These are phyloP conservation scores for Colletotrichum lindemuthianum DNA, from an alignment of 2,329 filamentous ascomycete species.

Conservation along the genomic window DNA sequence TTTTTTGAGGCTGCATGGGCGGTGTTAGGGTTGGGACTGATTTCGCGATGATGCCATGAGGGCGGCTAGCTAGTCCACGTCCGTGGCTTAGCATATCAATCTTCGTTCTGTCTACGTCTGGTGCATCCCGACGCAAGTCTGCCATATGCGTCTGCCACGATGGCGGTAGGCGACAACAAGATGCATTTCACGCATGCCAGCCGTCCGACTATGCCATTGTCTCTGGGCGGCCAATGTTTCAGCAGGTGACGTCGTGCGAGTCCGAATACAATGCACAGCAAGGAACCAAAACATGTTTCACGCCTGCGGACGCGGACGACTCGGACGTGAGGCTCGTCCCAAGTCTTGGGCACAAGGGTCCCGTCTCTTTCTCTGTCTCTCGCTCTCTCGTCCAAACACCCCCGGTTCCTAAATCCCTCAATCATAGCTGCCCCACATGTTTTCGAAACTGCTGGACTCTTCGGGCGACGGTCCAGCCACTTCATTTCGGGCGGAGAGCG, in stretches of 20 bases:
- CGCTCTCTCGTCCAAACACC: slow-evolving; percentile 22
- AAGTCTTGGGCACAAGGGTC: slow-evolving; percentile 8
- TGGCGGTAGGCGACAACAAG: not conserved
- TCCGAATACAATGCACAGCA: slow-evolving; percentile 3
- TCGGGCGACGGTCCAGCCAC: not conserved
- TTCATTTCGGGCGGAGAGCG: not conserved
- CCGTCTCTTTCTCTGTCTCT: too few relatives aligned
- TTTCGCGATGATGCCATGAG: slow-evolving; percentile 34
- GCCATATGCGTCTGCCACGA: not conserved
- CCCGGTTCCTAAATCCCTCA: slow-evolving; percentile 14
- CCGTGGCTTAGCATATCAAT: slow-evolving; percentile 33
- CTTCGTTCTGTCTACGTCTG: slow-evolving; percentile 16
- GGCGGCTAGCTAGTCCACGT: slow-evolving; percentile 36
- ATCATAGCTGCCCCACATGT: slow-evolving; percentile 27
- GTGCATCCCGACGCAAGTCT: not conserved
- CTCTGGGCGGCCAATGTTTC: slow-evolving; percentile 7
- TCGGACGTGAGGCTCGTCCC: slow-evolving; percentile 22
- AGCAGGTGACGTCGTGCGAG: not conserved
- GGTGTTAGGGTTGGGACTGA: slow-evolving; percentile 34
- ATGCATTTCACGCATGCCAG: not conserved
- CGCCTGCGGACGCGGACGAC: slow-evolving; percentile 2
- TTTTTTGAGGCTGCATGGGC: slow-evolving; percentile 33
- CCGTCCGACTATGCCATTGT: not conserved
- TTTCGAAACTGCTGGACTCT: slow-evolving; percentile 24
- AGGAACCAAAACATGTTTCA: slow-evolving; percentile 30